These are phyloP conservation scores for Phytophthora citricola DNA, from an alignment of 352 stramenopile species.

Conservation along the genomic window DNA sequence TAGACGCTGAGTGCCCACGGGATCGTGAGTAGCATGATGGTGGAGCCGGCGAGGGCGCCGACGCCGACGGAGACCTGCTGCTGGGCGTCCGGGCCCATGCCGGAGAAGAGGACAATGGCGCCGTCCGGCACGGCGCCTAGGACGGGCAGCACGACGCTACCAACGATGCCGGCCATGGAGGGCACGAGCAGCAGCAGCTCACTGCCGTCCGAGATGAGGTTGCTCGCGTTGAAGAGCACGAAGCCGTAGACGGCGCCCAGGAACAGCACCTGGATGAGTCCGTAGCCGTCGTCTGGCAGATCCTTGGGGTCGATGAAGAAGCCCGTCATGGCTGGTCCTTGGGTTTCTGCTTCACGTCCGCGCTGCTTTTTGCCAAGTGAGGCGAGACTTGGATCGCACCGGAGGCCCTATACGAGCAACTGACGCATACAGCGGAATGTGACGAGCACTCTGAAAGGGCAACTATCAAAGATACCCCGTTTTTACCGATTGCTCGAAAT, in stretches of 20 bases:
- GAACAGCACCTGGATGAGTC: slow-evolving; percentile 93
- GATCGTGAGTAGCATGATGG: slow-evolving; percentile 99
- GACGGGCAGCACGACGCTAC: slow-evolving; percentile 96
- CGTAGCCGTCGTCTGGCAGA: slow-evolving; percentile 77
- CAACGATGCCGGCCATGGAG: slow-evolving; percentile 95
- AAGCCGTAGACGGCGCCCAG: slow-evolving; percentile 97
- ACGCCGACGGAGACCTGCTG: slow-evolving; percentile 96
- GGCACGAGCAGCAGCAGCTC: slow-evolving; percentile 98
- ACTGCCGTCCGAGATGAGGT: slow-evolving; percentile 98
- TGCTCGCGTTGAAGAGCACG: slow-evolving; percentile 96
- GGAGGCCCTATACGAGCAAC: slow-evolving; percentile 6
- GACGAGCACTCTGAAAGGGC: slow-evolving; percentile 6
- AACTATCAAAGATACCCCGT: slow-evolving; percentile 11
- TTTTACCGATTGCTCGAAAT: slow-evolving; percentile 38
- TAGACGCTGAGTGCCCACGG: slow-evolving; percentile 95
- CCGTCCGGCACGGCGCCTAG: slow-evolving; percentile 97
- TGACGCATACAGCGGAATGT: not conserved
- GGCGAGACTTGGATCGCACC: not conserved
- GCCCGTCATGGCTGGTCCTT: slow-evolving; percentile 32
- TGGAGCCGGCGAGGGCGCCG: slow-evolving; percentile 97
- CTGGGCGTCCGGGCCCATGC: slow-evolving; percentile 93
- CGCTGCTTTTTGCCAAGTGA: slow-evolving; percentile 46
- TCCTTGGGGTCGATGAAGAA: slow-evolving; percentile 91
- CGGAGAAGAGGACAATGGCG: slow-evolving; percentile 98
- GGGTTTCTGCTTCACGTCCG: slow-evolving; percentile 13